A percentile compares a stretch with the other conserved stretches of the same genome.
Evolutionary conservation across 192 early-diverging fungal genomes (phyloP).

Genomic region (Spinellus fusiger): DNA sequence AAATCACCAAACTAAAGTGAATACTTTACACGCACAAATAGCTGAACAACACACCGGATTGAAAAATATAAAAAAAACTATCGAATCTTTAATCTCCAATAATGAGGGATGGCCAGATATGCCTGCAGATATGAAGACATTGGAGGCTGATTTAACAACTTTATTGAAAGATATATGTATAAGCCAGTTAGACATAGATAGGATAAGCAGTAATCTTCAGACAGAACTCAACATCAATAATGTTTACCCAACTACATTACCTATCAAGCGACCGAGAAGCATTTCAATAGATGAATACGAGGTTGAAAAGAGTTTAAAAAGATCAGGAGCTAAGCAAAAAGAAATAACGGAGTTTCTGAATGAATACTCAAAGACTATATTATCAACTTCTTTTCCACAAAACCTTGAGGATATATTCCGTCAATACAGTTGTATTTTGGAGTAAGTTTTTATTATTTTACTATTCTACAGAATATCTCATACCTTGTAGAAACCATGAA

Average conservation of each 20-base stretch:
- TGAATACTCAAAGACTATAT: background rate
- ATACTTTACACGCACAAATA: too few species aligned
- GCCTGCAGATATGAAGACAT: background rate
- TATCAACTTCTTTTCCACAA: background rate
- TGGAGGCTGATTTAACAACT: background rate
- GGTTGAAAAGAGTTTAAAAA: too few species aligned
- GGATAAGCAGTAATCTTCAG: background rate
- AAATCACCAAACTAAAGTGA: too few species aligned
- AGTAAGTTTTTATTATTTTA: background rate
- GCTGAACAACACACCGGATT: too few species aligned
- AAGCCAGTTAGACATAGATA: background rate
- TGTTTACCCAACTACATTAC: too few species aligned
- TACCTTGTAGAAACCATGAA: background rate
- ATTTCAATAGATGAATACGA: too few species aligned
- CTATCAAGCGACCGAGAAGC: too few species aligned
- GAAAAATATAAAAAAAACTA: too few species aligned
- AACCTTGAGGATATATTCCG: background rate
- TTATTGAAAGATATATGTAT: background rate
- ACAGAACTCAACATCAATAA: too few species aligned
- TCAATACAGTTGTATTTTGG: background rate
- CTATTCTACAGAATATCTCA: background rate
- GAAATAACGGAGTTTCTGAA: background rate
- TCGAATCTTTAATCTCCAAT: too few species aligned
- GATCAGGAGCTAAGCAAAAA: background rate
- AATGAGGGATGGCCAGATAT: too few species aligned